Percentiles rank a stretch among this genome's conserved stretches.
These are phyloP conservation scores for Mycena chlorophos DNA, from an alignment of 768 basidiomycete genomes.

Conservation along the genomic window DNA sequence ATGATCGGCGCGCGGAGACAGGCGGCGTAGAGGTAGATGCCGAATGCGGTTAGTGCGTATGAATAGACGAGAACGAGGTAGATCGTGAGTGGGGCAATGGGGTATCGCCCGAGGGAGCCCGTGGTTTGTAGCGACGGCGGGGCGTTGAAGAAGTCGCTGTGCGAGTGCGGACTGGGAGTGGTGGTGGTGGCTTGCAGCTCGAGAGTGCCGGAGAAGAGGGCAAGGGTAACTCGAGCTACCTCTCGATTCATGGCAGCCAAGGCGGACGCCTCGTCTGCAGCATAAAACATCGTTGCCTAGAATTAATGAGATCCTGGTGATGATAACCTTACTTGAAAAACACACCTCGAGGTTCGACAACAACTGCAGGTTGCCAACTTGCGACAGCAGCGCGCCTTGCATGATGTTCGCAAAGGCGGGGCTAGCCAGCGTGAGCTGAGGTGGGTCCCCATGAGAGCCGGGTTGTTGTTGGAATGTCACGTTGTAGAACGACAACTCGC, in stretches of 20 bases:
- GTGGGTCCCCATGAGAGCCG: constrained; percentile 1
- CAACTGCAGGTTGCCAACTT: constrained; percentile 13
- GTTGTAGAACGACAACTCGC: constrained; percentile 14
- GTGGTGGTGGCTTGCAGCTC: constrained; percentile 5
- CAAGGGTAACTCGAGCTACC: constrained; percentile 10
- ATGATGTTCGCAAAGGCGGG: constrained; percentile 8
- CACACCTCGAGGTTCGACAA: constrained; percentile 11
- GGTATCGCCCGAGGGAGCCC: constrained; percentile 17
- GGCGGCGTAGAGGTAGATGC: constrained; percentile 15
- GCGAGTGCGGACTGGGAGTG: neutral
- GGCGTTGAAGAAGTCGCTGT: neutral
- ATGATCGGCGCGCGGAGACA: constrained; percentile 11
- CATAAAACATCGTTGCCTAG: constrained; percentile 11
- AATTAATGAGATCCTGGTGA: neutral
- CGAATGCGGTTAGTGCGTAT: constrained; percentile 13
- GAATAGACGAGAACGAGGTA: constrained; percentile 19
- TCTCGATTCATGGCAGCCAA: constrained; percentile 12
- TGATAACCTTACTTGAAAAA: neutral
- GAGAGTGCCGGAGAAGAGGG: constrained; percentile 16
- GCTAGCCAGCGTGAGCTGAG: neutral
- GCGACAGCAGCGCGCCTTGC: constrained; percentile 14
- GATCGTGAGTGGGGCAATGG: constrained; percentile 13
- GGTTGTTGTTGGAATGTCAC: constrained; percentile 5
- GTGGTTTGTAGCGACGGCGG: no score
- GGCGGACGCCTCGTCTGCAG: constrained; percentile 2